phyloP scores from a whole-genome alignment of 1,284 basidiomycete genomes.

The Rhodotorula sp. region DNA sequence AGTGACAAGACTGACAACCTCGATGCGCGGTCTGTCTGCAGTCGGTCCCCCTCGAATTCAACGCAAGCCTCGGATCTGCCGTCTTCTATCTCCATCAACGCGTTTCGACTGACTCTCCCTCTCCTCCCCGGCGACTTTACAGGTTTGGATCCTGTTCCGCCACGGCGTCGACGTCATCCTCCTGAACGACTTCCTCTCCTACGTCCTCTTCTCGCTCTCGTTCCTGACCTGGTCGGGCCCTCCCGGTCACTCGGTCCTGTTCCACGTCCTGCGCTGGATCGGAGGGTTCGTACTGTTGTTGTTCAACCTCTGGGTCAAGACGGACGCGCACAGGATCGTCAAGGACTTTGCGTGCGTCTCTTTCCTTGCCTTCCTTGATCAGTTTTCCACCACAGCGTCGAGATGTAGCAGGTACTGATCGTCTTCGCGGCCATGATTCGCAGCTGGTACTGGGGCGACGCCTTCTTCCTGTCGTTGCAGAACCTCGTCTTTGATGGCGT shows the following conservation, averaged over 20 bases:
- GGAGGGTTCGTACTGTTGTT: conserved; percentile 79
- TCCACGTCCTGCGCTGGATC: conserved; percentile 81
- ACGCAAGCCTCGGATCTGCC: conserved; percentile 49
- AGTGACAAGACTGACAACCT: no score
- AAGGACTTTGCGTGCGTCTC: conserved; percentile 63
- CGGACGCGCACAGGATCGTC: conserved; percentile 91
- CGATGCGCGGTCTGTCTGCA: not conserved
- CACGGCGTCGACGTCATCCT: conserved; percentile 93
- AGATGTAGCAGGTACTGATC: no score
- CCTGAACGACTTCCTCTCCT: conserved; percentile 93
- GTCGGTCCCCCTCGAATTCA: conserved; percentile 64
- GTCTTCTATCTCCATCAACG: no score
- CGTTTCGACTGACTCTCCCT: not conserved
- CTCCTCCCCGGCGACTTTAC: conserved; percentile 34
- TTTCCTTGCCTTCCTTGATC: not conserved
- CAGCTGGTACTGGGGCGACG: conserved; percentile 98
- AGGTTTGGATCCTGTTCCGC: conserved; percentile 82
- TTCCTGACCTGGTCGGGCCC: conserved; percentile 73
- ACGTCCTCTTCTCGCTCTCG: conserved; percentile 80
- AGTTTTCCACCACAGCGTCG: not conserved
- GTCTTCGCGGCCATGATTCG: conserved; percentile 53
- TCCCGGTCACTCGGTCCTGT: conserved; percentile 64
- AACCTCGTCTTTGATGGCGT: conserved; percentile 93
- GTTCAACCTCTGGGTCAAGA: conserved; percentile 98
- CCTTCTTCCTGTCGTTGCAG: conserved; percentile 74